Percentiles rank a stretch among this genome's conserved stretches.
Evolutionary conservation across 202 grass and related monocot species (phyloP).

Genomic region (Brachypodium distachyon): DNA sequence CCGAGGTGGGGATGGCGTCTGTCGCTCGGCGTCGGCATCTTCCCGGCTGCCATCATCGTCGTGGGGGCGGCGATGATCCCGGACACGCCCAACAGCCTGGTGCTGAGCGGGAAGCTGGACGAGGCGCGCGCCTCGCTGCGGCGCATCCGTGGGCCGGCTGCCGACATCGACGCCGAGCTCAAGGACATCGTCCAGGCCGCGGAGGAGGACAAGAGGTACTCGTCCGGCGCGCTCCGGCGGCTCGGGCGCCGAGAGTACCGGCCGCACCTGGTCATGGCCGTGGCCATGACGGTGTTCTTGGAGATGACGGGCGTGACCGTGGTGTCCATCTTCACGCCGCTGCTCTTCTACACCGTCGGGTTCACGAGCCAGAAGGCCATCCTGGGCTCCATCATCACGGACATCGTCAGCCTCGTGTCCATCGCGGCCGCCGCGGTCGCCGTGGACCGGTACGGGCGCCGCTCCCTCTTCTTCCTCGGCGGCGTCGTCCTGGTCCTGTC

Average conservation of each 20-base stretch:
- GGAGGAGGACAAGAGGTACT: slow-evolving; percentile 21
- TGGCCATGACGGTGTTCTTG: slow-evolving; percentile 60
- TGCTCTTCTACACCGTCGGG: slow-evolving; percentile 50
- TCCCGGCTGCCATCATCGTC: slow-evolving; percentile 38
- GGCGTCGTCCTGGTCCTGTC: slow-evolving; percentile 37
- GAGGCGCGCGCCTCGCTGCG: slow-evolving; percentile 39
- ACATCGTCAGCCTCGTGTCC: slow-evolving; percentile 36
- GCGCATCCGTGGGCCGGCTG: slow-evolving; percentile 17
- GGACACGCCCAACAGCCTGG: slow-evolving; percentile 64
- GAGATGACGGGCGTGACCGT: slow-evolving; percentile 65
- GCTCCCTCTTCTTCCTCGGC: slow-evolving; percentile 29
- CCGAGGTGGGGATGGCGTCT: slow-evolving; percentile 63
- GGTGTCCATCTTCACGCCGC: slow-evolving; percentile 47
- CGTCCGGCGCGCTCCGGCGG: slow-evolving; percentile 39
- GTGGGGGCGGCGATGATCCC: slow-evolving; percentile 45
- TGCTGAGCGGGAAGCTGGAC: slow-evolving; percentile 39
- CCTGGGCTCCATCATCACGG: slow-evolving; percentile 50
- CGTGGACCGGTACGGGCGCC: slow-evolving; percentile 19
- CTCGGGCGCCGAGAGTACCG: slow-evolving; percentile 43
- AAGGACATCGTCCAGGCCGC: slow-evolving; percentile 29
- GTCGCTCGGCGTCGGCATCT: slow-evolving; percentile 52
- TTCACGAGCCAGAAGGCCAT: slow-evolving; percentile 53
- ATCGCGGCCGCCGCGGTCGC: slow-evolving; percentile 15
- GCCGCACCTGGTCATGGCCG: slow-evolving; percentile 59
- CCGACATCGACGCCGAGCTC: slow-evolving; percentile 41